phyloP scores from a whole-genome alignment of 805 yeast genomes.

The Clavispora asparagi region DNA sequence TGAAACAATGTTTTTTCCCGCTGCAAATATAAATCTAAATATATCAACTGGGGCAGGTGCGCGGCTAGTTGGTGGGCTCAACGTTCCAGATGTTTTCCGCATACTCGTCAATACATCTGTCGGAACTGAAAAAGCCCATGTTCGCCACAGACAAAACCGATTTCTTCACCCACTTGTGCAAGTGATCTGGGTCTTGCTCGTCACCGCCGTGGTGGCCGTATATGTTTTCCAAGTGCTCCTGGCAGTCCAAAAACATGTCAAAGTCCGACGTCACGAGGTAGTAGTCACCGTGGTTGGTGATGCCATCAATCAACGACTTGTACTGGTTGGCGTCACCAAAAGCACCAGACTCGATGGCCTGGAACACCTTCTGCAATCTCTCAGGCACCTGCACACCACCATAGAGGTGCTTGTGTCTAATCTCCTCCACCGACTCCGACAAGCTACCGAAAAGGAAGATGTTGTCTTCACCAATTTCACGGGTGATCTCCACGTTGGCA shows the following conservation, averaged over 20 bases:
- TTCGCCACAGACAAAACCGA: conserved; percentile 77
- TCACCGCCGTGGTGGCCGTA: conserved; percentile 45
- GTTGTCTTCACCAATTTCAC: conserved; percentile 91
- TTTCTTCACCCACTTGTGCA: conserved; percentile 68
- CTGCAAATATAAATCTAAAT: neutral
- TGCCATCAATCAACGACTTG: conserved; percentile 61
- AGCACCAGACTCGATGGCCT: conserved; percentile 57
- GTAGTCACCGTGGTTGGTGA: conserved; percentile 72
- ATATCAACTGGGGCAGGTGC: neutral
- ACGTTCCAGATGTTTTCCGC: conserved; percentile 92
- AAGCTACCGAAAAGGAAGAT: conserved; percentile 88
- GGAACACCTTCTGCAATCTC: conserved; percentile 57
- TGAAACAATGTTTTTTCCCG: neutral
- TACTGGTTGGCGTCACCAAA: conserved; percentile 72
- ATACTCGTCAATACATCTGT: conserved; percentile 86
- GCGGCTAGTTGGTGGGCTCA: conserved; percentile 51
- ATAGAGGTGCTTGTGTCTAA: conserved; percentile 69
- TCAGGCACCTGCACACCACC: conserved; percentile 57
- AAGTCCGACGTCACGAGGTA: conserved; percentile 88
- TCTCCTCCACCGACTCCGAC: conserved; percentile 82
- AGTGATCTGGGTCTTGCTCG: conserved; percentile 45
- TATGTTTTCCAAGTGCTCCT: conserved; percentile 66
- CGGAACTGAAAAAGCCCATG: conserved; percentile 90
- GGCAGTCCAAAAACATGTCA: conserved; percentile 81
- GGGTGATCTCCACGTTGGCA: conserved; percentile 90